Conservation (phyloP, 1,284 basidiomycete species). For the Mixia osmundae region DNA sequence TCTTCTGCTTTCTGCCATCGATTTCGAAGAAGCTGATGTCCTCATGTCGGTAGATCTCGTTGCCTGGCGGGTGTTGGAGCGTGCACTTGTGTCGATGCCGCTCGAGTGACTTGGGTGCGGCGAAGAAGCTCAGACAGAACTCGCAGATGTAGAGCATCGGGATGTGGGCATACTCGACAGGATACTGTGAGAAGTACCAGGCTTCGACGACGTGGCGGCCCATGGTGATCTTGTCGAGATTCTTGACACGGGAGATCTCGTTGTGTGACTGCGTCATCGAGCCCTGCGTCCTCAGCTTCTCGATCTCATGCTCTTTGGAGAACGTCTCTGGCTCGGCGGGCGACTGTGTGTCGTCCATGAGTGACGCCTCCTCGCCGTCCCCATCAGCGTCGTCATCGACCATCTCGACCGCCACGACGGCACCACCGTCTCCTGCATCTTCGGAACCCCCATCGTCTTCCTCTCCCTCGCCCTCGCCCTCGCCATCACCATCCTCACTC, state of each 20-base stretch:
- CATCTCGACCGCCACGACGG: slow-evolving; percentile 5
- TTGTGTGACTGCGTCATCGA: slow-evolving; percentile 98
- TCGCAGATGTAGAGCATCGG: slow-evolving; percentile 94
- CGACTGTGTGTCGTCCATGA: slow-evolving; percentile 21
- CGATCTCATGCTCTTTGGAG: slow-evolving; percentile 91
- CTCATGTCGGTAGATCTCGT: slow-evolving; percentile 94
- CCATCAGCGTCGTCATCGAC: slow-evolving; percentile 23
- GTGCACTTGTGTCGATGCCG: slow-evolving; percentile 82
- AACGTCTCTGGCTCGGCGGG: too few relatives aligned
- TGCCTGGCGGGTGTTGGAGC: slow-evolving; percentile 85
- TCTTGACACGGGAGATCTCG: slow-evolving; percentile 94
- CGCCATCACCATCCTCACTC: slow-evolving; percentile 22
- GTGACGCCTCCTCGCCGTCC: slow-evolving; percentile 25
- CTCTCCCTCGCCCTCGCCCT: slow-evolving; percentile 26
- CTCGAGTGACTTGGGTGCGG: slow-evolving; percentile 60
- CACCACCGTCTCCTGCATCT: slow-evolving; percentile 6
- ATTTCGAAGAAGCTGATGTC: slow-evolving; percentile 97
- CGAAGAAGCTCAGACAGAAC: slow-evolving; percentile 82
- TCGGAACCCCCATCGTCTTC: slow-evolving; percentile 16
- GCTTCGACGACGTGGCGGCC: slow-evolving; percentile 89
- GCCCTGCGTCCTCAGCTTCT: slow-evolving; percentile 87
- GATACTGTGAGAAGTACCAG: slow-evolving; percentile 99
- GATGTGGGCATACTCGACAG: slow-evolving; percentile 87
- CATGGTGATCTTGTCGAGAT: slow-evolving; percentile 87
- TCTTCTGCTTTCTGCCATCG: slow-evolving; percentile 82